phyloP scores from a whole-genome alignment of 2,329 filamentous ascomycete species.

The Parasarocladium wereldwijsianum region DNA sequence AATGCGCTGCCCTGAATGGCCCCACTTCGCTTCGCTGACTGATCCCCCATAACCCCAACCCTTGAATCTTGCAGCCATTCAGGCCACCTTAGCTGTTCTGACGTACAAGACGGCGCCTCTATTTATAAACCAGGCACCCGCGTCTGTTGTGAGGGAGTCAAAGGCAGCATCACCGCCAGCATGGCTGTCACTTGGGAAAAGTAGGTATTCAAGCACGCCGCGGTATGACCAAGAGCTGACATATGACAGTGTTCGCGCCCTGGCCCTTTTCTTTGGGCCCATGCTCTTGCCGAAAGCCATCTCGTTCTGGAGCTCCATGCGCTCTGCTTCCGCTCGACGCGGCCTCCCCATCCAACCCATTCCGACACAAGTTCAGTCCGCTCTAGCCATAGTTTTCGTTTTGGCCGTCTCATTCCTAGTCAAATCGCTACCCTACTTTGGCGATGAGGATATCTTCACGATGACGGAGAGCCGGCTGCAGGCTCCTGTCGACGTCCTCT shows the following conservation, averaged over 20 bases:
- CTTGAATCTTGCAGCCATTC: no score
- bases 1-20: no score
- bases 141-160: no score
- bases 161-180: neutral
- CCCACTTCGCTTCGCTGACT: no score
- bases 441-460: constrained; percentile 69
- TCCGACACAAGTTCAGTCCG: constrained; percentile 35
- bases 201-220: neutral
- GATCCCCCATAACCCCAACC: no score
- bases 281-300: constrained; percentile 54
- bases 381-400: constrained; percentile 45
- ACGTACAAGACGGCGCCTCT: no score
- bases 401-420: constrained; percentile 30
- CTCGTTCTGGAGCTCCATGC: constrained; percentile 44
- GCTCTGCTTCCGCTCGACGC: constrained; percentile 25
- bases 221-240: no score
- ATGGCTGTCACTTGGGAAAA: constrained; percentile 1
- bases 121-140: no score
- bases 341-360: constrained; percentile 39
- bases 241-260: constrained; percentile 32
- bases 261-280: constrained; percentile 52
- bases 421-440: constrained; percentile 50
- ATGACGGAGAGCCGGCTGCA: constrained; percentile 69
- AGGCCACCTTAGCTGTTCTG: no score
- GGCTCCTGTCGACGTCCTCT: constrained; percentile 72